A percentile compares a stretch with the other conserved stretches of the same genome.
These are phyloP conservation scores for Phytopythium delawarense DNA, from an alignment of 352 stramenopile genomes.

Conservation along the genomic window DNA sequence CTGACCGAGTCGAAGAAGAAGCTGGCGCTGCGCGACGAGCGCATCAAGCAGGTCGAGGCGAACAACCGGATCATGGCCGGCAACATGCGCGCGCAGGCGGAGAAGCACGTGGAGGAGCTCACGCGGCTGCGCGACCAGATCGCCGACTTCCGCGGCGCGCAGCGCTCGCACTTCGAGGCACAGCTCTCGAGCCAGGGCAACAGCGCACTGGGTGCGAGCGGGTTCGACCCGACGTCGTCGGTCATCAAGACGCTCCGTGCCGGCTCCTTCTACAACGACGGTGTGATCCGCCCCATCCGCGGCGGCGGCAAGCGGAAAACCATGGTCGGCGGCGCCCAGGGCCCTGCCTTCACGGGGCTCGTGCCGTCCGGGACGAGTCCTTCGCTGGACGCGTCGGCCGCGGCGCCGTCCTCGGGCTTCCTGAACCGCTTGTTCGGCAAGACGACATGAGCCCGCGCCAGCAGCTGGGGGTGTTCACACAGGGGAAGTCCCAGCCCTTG, in stretches of 20 bases:
- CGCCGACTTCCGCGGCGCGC: conserved; percentile 70
- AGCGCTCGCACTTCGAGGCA: conserved; percentile 74
- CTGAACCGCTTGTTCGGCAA: conserved; percentile 58
- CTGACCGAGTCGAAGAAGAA: conserved; percentile 89
- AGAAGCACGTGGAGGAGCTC: conserved; percentile 87
- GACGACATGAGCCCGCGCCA: conserved; percentile 16
- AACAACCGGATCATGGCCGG: conserved; percentile 86
- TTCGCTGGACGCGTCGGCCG: conserved; percentile 6
- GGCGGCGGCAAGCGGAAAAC: conserved; percentile 65
- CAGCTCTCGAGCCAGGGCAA: conserved; percentile 41
- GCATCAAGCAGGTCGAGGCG: conserved; percentile 87
- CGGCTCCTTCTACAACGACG: conserved; percentile 60
- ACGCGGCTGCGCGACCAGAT: conserved; percentile 84
- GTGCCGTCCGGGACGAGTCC: conserved; percentile 2
- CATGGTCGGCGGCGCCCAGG: conserved; percentile 12
- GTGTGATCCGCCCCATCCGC: conserved; percentile 71
- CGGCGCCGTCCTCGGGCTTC: conserved; percentile 31
- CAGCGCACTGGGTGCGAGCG: conserved; percentile 14
- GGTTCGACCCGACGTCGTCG: conserved; percentile 17
- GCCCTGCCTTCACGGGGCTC: not conserved
- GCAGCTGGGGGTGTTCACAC: not conserved
- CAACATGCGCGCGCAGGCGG: conserved; percentile 86
- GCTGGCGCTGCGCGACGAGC: conserved; percentile 83
- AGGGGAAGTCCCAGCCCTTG: too few relatives aligned
- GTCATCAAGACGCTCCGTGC: conserved; percentile 69